Conservation (phyloP, 73 alveolate genomes). For the Blepharisma japonicum region DNA sequence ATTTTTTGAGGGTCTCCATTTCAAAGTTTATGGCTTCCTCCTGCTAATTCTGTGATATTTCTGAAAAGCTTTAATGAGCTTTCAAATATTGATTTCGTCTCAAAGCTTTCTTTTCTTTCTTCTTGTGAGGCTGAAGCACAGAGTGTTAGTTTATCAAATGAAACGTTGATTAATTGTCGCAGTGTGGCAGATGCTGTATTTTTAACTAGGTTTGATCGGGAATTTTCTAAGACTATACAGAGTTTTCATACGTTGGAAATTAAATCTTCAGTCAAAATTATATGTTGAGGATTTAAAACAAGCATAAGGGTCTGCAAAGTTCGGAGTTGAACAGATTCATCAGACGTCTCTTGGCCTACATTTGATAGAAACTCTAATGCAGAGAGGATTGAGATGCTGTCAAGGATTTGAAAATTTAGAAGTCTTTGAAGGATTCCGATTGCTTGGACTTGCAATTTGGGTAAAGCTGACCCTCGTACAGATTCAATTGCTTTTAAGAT, state of each 20-base stretch:
- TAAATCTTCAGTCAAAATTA: constrained; percentile 40
- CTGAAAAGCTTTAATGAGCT: not conserved
- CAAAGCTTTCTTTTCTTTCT: constrained; percentile 19
- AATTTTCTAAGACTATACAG: constrained; percentile 21
- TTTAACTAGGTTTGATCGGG: constrained; percentile 43
- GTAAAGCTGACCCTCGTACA: not conserved
- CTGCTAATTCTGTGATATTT: constrained; percentile 1
- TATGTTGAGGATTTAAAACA: constrained; percentile 52
- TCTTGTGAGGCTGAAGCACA: not conserved
- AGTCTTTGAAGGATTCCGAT: constrained; percentile 14
- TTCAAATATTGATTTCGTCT: not conserved
- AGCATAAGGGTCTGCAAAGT: constrained; percentile 51
- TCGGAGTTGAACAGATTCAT: constrained; percentile 52
- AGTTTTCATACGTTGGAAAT: constrained; percentile 7
- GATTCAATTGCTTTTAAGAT: constrained; percentile 15
- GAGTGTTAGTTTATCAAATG: constrained; percentile 38
- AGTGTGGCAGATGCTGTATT: constrained; percentile 56
- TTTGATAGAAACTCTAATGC: not conserved
- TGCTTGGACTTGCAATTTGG: not conserved
- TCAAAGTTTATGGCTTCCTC: constrained; percentile 9
- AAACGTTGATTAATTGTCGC: constrained; percentile 46
- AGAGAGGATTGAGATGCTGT: constrained; percentile 26
- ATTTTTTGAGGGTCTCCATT: constrained; percentile 5
- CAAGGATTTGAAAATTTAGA: constrained; percentile 4
- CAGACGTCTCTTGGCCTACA: constrained; percentile 44